A percentile compares a stretch with the other conserved stretches of the same genome.
phyloP scores from a whole-genome alignment of 2,329 filamentous ascomycete genomes.

The Exserohilum turcica region DNA sequence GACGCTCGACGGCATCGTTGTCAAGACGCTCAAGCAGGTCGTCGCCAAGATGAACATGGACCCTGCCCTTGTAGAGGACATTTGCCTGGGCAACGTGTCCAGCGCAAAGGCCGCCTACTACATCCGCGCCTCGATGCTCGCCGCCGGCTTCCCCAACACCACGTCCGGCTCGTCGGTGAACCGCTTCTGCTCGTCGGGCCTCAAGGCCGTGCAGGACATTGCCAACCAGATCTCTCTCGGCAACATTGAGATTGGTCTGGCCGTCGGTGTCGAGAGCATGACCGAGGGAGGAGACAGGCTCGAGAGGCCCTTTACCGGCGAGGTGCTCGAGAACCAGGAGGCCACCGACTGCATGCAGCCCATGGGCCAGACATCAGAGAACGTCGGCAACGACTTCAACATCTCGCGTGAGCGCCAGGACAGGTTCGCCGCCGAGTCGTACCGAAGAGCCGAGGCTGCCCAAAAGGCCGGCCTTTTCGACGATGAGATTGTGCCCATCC shows the following conservation, averaged over 20 bases:
- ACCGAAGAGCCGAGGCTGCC: constrained; percentile 81
- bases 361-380: constrained; percentile 98
- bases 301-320: constrained; percentile 75
- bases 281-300: constrained; percentile 71
- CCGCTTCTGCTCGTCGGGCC: constrained; percentile 95
- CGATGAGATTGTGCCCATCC: constrained; percentile 92
- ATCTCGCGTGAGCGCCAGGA: constrained; percentile 83
- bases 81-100: constrained; percentile 89
- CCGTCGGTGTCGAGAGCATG: constrained; percentile 90
- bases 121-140: constrained; percentile 82
- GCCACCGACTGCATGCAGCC: constrained; percentile 85
- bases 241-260: constrained; percentile 84
- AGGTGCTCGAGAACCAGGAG: constrained; percentile 76
- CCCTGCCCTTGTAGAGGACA: constrained; percentile 82
- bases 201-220: constrained; percentile 94
- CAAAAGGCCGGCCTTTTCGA: constrained; percentile 91
- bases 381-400: constrained; percentile 88
- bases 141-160: constrained; percentile 93
- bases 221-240: constrained; percentile 82
- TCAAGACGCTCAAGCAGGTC: constrained; percentile 74
- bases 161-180: constrained; percentile 81
- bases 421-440: constrained; percentile 83
- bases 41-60: constrained; percentile 74
- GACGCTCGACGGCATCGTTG: constrained; percentile 81
- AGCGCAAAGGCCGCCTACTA: constrained; percentile 90